Base-by-base conservation (phyloP, 768 basidiomycete genomes). In the Lentinula detonsa region DNA sequence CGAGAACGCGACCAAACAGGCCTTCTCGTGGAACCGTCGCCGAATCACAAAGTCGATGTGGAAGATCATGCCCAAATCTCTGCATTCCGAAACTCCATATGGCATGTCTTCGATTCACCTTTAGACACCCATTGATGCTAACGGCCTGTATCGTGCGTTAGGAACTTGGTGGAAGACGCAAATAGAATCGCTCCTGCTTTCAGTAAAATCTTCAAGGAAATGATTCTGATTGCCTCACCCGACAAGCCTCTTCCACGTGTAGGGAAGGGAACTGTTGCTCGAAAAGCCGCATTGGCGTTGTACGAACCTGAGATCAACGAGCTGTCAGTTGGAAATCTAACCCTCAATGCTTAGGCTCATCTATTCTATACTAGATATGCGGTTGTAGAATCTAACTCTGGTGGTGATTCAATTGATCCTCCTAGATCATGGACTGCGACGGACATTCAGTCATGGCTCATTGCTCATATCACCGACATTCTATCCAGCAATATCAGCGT, bases 121-220 rank as follows among this genome's bases (percentile, higher is more conserved):
- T 15, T 10, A 33, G 23, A 59, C 13, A 40, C 13, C 28, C 8
- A 4, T 34, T 13, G 9, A 11, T 7, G 4, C 15, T 45, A 3
- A 31, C 31, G 40, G 15, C 6, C n/a, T 8, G 45, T 7, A 16
- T 46, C 18, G 23, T 28, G 3, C 43, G 1, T 8, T 58, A 80
- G 76, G 76, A 72, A 68, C 1, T 62, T 69, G 7, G 71, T 81
- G 10, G 78, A 80, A 50, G 75, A 79, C 35, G 80, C 79, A 3
- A 82, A 82, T 65, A 67, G 67, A 49, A 67, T 71, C n/a, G 74
- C 75, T 5, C 81, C 82, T 0, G 61, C 70, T 2, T 80, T 76
- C 60, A 78, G 77, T 59, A 71, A 75, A n/a, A 73, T 82, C 6
- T 82, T 82, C 68, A 80, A 80, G 57, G 79, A 85, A 63, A 77